Conservation (phyloP, 1,139 yeast species). For the Candida frijolesensis region DNA sequence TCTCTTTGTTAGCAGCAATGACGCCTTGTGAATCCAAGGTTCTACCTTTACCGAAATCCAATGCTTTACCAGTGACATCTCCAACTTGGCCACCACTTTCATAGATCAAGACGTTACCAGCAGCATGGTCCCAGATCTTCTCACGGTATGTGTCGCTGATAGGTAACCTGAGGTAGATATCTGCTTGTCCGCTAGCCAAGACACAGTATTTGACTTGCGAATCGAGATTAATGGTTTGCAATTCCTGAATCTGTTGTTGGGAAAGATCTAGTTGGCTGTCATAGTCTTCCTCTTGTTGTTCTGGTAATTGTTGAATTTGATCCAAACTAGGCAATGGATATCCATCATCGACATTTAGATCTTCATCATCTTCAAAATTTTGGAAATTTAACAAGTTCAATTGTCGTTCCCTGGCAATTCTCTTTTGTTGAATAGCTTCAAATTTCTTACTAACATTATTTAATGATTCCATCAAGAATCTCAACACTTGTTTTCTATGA, state of each 20-base stretch:
- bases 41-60: constrained; percentile 89
- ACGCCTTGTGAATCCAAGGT: constrained; percentile 83
- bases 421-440: constrained; percentile 44
- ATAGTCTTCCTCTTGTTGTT: constrained; percentile 7
- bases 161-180: constrained; percentile 87
- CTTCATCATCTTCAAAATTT: constrained; percentile 37
- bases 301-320: constrained; percentile 5
- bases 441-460: constrained; percentile 37
- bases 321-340: constrained; percentile 4
- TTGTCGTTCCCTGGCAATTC: constrained; percentile 45
- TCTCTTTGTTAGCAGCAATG: constrained; percentile 73
- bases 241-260: constrained; percentile 66
- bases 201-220: constrained; percentile 96
- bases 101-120: constrained; percentile 81
- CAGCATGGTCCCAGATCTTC: constrained; percentile 99
- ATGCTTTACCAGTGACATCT: constrained; percentile 71
- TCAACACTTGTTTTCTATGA: constrained; percentile 43
- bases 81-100: constrained; percentile 94
- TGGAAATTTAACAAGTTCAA: constrained; percentile 45
- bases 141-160: constrained; percentile 75
- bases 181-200: constrained; percentile 89
- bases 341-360: constrained; percentile 16
- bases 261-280: background rate
- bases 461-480: constrained; percentile 39
- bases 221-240: constrained; percentile 75